Conservation (phyloP, 176 grass and related monocot genomes). For the Carex littledalei region DNA sequence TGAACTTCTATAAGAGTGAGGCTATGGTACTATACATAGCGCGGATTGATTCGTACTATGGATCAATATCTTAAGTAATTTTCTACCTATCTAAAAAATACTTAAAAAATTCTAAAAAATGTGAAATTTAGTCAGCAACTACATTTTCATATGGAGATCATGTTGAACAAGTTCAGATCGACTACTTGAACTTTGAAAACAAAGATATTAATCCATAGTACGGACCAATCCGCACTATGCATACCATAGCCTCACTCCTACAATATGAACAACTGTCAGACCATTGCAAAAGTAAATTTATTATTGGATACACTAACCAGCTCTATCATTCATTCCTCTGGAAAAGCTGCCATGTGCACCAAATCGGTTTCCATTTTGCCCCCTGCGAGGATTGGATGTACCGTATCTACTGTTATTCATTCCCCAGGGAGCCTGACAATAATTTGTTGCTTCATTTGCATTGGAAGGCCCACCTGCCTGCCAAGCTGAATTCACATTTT, state of each 20-base stretch:
- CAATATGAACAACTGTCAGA: neutral
- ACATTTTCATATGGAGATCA: too few species aligned
- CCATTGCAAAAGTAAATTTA: neutral
- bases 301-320: neutral
- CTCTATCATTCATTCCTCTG: slow-evolving; percentile 12
- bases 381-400: neutral
- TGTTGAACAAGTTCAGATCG: too few species aligned
- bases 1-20: neutral
- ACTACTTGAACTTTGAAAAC: too few species aligned
- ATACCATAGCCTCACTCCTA: neutral
- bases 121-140: too few species aligned
- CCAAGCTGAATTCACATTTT: slow-evolving; percentile 9
- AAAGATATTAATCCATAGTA: too few species aligned
- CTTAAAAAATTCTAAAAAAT: too few species aligned
- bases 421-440: neutral
- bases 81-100: too few species aligned
- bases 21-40: neutral
- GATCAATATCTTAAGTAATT: too few species aligned
- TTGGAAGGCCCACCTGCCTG: neutral
- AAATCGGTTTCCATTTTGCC: neutral
- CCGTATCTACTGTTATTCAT: neutral
- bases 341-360: neutral
- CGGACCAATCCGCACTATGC: too few species aligned
- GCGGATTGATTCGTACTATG: too few species aligned
- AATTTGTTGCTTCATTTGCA: neutral